phyloP scores from a whole-genome alignment of 78 protist species.

The Tieghemostelium lacteum region DNA sequence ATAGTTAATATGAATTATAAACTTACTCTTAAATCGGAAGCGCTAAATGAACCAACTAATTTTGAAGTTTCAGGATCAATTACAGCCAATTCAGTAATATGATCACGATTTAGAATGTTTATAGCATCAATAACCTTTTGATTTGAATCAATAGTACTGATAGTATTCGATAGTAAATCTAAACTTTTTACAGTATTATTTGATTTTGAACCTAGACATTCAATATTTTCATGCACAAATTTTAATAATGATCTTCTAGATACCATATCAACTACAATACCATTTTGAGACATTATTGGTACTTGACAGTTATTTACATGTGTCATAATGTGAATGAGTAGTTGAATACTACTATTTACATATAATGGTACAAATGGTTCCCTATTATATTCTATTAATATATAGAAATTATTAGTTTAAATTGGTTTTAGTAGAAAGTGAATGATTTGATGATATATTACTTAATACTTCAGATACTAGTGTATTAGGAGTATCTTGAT shows the following conservation, averaged over 20 bases:
- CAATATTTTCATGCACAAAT: slow-evolving; percentile 66
- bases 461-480: slow-evolving; percentile 68
- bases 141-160: slow-evolving; percentile 10
- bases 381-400: slow-evolving; percentile 44
- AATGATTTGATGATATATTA: background rate
- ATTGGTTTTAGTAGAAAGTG: background rate
- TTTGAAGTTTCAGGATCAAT: slow-evolving; percentile 15
- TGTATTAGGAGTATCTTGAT: slow-evolving; percentile 43
- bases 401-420: background rate
- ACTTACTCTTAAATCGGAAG: slow-evolving; percentile 59
- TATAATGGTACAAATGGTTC: slow-evolving; percentile 70
- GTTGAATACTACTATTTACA: slow-evolving; percentile 52
- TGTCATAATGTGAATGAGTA: slow-evolving; percentile 61
- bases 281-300: slow-evolving; percentile 49
- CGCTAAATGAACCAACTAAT: slow-evolving; percentile 42
- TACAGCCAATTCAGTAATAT: slow-evolving; percentile 49
- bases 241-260: slow-evolving; percentile 46
- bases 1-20: background rate
- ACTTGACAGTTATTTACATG: slow-evolving; percentile 41
- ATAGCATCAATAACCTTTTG: slow-evolving; percentile 44
- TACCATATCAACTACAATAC: slow-evolving; percentile 64
- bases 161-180: slow-evolving; percentile 17
- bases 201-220: slow-evolving; percentile 31
- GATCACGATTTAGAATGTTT: slow-evolving; percentile 16
- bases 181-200: slow-evolving; percentile 3